phyloP scores from a whole-genome alignment of 768 basidiomycete genomes.

The Butyriboletus loyo region DNA sequence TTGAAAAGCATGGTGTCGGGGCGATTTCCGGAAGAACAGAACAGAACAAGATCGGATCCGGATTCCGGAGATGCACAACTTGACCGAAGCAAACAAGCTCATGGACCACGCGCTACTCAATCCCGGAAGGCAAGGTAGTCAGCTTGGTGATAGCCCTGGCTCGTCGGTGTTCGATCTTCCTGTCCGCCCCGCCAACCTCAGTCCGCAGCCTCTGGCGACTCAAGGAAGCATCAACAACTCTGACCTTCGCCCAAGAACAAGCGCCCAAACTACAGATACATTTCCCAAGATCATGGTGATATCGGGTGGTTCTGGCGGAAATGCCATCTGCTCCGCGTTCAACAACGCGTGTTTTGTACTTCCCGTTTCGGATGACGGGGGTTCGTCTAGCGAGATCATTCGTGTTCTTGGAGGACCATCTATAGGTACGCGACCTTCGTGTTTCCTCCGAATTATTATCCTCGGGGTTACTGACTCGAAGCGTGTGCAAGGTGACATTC shows the following conservation, averaged over 20 bases:
- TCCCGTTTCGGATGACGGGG: conserved; percentile 94
- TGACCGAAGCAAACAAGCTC: not conserved
- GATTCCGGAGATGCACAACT: not conserved
- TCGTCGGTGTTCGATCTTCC: conserved; percentile 79
- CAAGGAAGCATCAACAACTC: conserved; percentile 2
- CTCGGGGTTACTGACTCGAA: conserved; percentile 7
- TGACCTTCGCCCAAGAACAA: conserved; percentile 3
- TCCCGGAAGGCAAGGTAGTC: conserved; percentile 3
- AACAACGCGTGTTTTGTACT: conserved; percentile 74
- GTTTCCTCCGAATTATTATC: conserved; percentile 12
- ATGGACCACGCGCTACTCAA: conserved; percentile 18
- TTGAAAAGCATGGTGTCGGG: too few relatives aligned
- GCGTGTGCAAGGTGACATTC: conserved; percentile 65
- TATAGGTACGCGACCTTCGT: conserved; percentile 49
- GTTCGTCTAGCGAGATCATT: conserved; percentile 92
- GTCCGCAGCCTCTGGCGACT: conserved; percentile 20
- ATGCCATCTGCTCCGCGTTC: conserved; percentile 87
- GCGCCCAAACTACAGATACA: conserved; percentile 2
- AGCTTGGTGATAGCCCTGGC: conserved; percentile 49
- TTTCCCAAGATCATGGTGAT: conserved; percentile 64
- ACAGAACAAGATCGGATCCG: not conserved
- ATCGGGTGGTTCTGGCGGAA: conserved; percentile 94
- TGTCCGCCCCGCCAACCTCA: conserved; percentile 33
- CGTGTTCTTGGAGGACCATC: conserved; percentile 87
- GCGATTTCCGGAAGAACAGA: not conserved